Evolutionary conservation across 805 yeast species (phyloP), one percentile per base, ranked within the genome.

Genomic region (Candida ponderosae): DNA sequence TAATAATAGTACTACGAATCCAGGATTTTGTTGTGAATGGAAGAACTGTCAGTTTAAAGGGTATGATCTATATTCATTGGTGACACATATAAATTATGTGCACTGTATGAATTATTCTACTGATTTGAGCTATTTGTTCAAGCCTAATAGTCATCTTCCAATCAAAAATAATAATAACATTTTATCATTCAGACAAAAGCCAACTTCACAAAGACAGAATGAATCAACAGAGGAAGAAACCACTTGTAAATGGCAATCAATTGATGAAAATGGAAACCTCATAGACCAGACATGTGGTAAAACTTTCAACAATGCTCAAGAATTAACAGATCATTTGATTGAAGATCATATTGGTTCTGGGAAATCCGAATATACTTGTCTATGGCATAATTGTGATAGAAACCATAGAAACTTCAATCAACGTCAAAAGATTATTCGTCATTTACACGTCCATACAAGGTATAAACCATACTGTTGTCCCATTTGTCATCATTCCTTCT

Each of bases 371-470:
- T 87, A 89, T 52, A 56, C 58, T 13, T 93, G 98, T 54, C 50
- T 59, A 30, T 93, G 98, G 98, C 56, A 67, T 9, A 81, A 74
- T 3, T 93, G 98, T 59, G 71, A 70, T 18, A 72, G 96, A 29
- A 55, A 60, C 21, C 70, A 74, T 4, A 68, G 73, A 43, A 70
- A 71, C 3, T 93, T 90, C 53, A 59, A 72, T 9, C 97, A 90
- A 56, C 68, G 93, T 23, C 97, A 90, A 50, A 93, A 90, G 58
- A 63, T 88, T 8, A 61, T 83, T 14, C 71, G 98, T 31, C 98
- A 90, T 60, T 62, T 93, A 34, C 93, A 83, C 57, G 81, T 81
- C 5, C 98, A 93, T 57, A 86, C 97, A 0, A 78, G 81, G 40
- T 78, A 81, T 55, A 79, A 81, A 54, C 97, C 97, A 0, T 82